Conservation (phyloP, 768 basidiomycete genomes). For the Suillus brevipes region DNA sequence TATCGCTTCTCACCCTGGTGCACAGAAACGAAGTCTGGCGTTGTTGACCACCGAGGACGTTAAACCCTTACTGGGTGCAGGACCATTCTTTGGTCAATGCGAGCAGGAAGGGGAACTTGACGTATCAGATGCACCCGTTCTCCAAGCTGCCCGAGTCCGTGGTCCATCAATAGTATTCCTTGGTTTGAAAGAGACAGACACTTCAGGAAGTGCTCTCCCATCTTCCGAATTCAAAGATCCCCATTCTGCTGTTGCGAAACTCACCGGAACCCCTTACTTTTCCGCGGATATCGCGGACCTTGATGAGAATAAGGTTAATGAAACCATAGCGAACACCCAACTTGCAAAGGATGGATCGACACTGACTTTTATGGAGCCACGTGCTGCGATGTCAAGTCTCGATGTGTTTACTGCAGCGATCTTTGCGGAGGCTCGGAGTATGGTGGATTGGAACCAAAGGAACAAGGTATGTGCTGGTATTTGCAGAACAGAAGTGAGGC, state of each 20-base stretch:
- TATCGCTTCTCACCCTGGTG: constrained; percentile 36
- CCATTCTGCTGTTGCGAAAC: constrained; percentile 50
- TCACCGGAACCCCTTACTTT: constrained; percentile 86
- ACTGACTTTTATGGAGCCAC: constrained; percentile 65
- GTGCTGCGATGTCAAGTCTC: constrained; percentile 55
- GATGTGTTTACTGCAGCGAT: constrained; percentile 69
- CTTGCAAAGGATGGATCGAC: constrained; percentile 37
- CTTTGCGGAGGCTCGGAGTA: constrained; percentile 73
- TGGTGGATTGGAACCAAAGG: constrained; percentile 92
- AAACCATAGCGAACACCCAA: constrained; percentile 41
- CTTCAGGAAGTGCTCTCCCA: constrained; percentile 52
- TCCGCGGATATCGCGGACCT: constrained; percentile 70
- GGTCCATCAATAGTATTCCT: constrained; percentile 73
- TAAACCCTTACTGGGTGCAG: constrained; percentile 61
- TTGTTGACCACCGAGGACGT: constrained; percentile 62
- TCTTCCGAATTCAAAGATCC: constrained; percentile 66
- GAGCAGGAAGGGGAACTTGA: constrained; percentile 40
- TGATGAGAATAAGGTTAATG: constrained; percentile 43
- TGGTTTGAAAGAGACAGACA: constrained; percentile 65
- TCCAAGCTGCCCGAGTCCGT: constrained; percentile 61
- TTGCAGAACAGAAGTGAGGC: background rate
- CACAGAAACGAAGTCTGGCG: constrained; percentile 43
- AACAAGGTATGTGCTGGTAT: constrained; percentile 60
- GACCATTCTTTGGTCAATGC: constrained; percentile 73
- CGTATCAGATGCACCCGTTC: constrained; percentile 27